Conservation (phyloP, 2,329 filamentous ascomycete species). For the Emmonsiellopsis sp. region DNA sequence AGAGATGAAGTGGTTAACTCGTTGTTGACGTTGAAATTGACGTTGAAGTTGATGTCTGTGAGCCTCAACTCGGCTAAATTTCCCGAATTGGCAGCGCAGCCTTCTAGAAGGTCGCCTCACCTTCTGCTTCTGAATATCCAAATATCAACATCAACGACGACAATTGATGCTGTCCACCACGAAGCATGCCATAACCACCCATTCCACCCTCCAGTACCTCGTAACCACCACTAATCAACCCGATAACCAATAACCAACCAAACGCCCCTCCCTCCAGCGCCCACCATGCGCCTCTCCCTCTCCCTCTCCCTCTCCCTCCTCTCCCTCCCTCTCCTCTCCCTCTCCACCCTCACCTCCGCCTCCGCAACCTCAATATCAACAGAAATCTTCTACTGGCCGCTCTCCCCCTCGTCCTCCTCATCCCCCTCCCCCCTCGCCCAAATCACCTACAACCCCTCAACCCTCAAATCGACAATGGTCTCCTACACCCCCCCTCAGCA, state of each 20-base stretch:
- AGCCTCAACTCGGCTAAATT: not conserved
- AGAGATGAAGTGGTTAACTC: no score
- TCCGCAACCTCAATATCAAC: conserved; percentile 15
- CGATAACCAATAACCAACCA: not conserved
- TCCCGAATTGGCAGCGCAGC: not conserved
- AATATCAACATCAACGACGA: not conserved
- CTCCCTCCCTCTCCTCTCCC: conserved; percentile 10
- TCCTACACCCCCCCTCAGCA: conserved; percentile 30
- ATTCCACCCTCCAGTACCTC: not conserved
- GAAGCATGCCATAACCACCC: not conserved
- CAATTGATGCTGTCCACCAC: not conserved
- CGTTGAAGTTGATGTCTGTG: no score
- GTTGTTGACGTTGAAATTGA: no score
- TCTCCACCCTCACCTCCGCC: conserved; percentile 14
- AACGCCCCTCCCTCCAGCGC: not conserved
- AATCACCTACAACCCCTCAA: conserved; percentile 32
- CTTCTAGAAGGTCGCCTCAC: no score
- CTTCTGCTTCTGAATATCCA: not conserved
- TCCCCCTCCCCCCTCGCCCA: conserved; percentile 30
- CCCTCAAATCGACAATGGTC: conserved; percentile 26
- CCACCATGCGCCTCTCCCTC: conserved; percentile 11
- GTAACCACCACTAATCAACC: not conserved
- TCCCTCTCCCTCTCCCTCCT: conserved; percentile 12
- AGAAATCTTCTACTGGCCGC: conserved; percentile 32
- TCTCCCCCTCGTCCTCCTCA: conserved; percentile 18